Percentiles rank a stretch among this genome's conserved stretches.
Evolutionary conservation across 176 grass and related monocot species (phyloP).

Genomic region (Aegilops bicornis): DNA sequence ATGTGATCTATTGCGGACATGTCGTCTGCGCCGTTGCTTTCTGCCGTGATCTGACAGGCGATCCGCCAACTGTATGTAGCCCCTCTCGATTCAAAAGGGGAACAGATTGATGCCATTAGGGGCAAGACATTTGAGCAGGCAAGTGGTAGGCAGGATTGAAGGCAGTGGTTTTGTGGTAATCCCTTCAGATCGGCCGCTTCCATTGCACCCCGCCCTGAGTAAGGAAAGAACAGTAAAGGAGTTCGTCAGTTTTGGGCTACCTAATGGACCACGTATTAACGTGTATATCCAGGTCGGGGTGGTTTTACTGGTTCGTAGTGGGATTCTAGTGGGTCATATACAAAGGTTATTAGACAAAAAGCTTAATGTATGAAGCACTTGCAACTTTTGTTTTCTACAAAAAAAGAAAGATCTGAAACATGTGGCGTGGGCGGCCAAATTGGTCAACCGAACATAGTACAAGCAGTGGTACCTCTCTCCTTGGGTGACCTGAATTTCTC

Average conservation of each 20-base stretch:
- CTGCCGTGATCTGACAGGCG: background rate
- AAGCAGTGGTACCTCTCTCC: background rate
- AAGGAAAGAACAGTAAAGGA: conserved; percentile 12
- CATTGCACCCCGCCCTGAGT: background rate
- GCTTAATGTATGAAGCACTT: background rate
- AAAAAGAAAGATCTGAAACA: background rate
- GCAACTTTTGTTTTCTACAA: no score
- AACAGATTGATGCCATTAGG: no score
- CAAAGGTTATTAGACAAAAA: no score
- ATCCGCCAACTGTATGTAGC: no score
- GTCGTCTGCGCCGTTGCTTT: conserved; percentile 13
- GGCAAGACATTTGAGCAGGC: no score
- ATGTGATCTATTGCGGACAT: conserved; percentile 16
- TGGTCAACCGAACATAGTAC: background rate
- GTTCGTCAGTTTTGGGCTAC: background rate
- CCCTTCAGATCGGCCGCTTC: no score
- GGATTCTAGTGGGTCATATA: background rate
- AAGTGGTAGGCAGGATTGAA: background rate
- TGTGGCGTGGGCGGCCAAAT: conserved; percentile 13
- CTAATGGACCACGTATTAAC: background rate
- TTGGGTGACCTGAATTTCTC: no score
- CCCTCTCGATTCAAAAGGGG: no score
- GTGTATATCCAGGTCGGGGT: background rate
- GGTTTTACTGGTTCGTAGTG: background rate
- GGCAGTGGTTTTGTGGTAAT: no score